Evolutionary conservation across 139 green algal species (phyloP).

Genomic region (Chlamydomonas eustigma): DNA sequence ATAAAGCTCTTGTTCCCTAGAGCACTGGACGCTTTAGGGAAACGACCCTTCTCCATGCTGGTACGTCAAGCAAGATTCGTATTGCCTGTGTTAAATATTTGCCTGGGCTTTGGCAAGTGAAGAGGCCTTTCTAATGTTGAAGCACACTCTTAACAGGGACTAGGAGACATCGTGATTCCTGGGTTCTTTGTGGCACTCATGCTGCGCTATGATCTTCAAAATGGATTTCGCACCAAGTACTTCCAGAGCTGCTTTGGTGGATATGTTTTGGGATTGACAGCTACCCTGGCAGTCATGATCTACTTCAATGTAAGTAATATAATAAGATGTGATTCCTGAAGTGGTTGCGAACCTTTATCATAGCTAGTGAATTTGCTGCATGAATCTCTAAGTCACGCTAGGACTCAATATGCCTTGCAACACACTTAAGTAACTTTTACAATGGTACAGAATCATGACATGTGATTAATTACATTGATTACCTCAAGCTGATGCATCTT

Average conservation of each 20-base stretch:
- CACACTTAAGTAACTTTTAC: too few species aligned
- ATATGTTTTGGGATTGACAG: slow-evolving; percentile 73
- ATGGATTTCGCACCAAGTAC: slow-evolving; percentile 27
- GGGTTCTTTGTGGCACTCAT: slow-evolving; percentile 96
- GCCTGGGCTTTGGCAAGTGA: background rate
- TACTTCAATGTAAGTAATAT: slow-evolving; percentile 74
- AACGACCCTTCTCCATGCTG: slow-evolving; percentile 89
- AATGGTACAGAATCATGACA: too few species aligned
- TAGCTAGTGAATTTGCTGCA: too few species aligned
- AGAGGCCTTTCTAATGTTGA: too few species aligned
- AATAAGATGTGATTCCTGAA: background rate
- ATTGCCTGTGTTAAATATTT: slow-evolving; percentile 51
- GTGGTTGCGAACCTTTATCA: background rate
- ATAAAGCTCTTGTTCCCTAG: slow-evolving; percentile 95
- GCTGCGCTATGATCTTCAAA: slow-evolving; percentile 77
- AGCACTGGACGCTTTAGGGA: slow-evolving; percentile 32
- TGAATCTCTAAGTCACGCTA: too few species aligned
- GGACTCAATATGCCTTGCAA: too few species aligned
- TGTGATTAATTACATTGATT: too few species aligned
- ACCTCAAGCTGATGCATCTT: too few species aligned
- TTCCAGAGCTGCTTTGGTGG: slow-evolving; percentile 72
- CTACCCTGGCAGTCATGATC: slow-evolving; percentile 97
- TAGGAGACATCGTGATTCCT: slow-evolving; percentile 62
- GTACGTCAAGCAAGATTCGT: slow-evolving; percentile 87
- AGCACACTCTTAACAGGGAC: background rate